Base-by-base conservation (phyloP, 805 yeast species). In the Ogataea salicorniae region DNA sequence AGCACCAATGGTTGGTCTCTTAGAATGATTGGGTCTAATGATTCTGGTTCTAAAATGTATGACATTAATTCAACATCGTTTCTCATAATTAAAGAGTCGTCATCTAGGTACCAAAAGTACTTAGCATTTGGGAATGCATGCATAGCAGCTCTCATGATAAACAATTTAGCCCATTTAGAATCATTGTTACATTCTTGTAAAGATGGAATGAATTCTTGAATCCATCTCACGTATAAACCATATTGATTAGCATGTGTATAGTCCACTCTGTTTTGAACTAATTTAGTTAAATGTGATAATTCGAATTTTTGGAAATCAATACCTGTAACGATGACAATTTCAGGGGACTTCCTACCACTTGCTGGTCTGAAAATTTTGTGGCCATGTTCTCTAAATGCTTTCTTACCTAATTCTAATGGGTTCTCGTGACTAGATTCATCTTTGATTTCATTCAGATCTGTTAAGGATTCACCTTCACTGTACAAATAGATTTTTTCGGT, bases 71-170 rank as follows among this genome's bases (percentile, higher is more conserved):
- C 80, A 37, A 84, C 71, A 44, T 77, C 76, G 48, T 80, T 70
- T 51, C 87, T 79, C 88, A 87, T 84, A 48, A 92, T 81, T 45
- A 89, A 67, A 0, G 92, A 81, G 58, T 84, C 81, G 54, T 86
- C 79, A 63, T 88, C 96, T 39, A 94, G 62, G 60, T 81, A 91
- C 94, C 97, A 87, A 60, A 91, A 83, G 73, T 88, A 85, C 63
- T 87, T 81, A n/a, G 97, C 86, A 42, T 83, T 73, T 1, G 98
- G 98, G 71, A 90, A 90, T 0, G 96, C 94, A 63, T 79, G 80
- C 84, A 92, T 81, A n/a, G 98, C 97, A 39, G 91, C 94, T 51
- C 95, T 76, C 62, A 88, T 64, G 37, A 83, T 64, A 47, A 78
- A 76, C 29, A 83, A 59, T 53, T 83, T 79, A 33, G 80, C 76